phyloP scores from a whole-genome alignment of 257 asterid species.

The Solanum tacnaense region DNA sequence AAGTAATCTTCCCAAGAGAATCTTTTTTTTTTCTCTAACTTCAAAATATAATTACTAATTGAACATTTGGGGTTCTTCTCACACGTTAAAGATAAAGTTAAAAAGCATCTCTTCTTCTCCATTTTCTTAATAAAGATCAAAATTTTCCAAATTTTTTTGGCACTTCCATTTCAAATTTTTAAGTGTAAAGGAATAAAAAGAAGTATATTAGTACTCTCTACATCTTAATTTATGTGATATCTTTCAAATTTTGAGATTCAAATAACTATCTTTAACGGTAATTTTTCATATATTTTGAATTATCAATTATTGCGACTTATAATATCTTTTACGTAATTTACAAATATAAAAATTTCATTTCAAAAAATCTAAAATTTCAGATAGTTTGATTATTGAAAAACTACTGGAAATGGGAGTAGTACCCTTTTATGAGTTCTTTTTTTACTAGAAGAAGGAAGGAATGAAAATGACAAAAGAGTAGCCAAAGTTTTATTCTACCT shows the following conservation, averaged over 20 bases:
- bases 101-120: slow-evolving; percentile 33
- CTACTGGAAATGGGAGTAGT: not conserved
- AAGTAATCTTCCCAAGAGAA: slow-evolving; percentile 32
- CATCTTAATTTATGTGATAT: not conserved
- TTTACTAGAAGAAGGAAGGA: not conserved
- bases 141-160: not conserved
- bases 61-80: slow-evolving; percentile 6
- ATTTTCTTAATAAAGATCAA: not conserved
- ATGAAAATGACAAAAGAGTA: not conserved
- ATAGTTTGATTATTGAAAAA: no score
- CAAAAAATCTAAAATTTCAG: no score
- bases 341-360: no score
- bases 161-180: not conserved
- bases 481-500: not conserved
- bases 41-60: slow-evolving; percentile 5
- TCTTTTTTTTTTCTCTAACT: slow-evolving; percentile 8
- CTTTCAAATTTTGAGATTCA: no score
- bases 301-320: no score
- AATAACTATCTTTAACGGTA: rapidly evolving
- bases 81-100: slow-evolving; percentile 50
- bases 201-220: not conserved
- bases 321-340: rapidly evolving
- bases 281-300: no score
- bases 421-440: not conserved
- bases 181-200: not conserved